Evolutionary conservation across 805 yeast species (phyloP), one percentile per base, ranked within the genome.

Genomic region (Cyberlindnera misumaiensis): DNA sequence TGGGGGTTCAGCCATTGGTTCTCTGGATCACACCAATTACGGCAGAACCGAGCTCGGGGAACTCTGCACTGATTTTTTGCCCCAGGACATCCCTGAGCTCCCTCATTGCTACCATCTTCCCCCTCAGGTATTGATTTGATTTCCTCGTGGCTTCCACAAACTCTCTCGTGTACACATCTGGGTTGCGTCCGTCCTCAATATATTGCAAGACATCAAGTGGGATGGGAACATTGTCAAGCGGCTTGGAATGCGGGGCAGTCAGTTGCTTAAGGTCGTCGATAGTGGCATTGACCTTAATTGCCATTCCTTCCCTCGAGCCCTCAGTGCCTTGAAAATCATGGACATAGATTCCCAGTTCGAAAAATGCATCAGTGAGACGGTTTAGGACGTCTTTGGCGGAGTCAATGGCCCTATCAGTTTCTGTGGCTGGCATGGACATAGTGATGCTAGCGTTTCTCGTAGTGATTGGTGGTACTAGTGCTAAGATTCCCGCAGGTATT

Each of bases 121-220:
- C 97, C 53, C 87, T 75, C 39, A 93, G 68, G 47, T 81, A 77
- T 53, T 94, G 96, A 55, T 93, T 93, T 32, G 88, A 79, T 50
- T 86, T 80, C 29, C 88, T 80, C n/a, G 93, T 83, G 27, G 90
- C 85, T 57, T 93, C 98, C 12, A 90, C 86, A 62, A 93, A 93
- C 63, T 93, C 98, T 57, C 98, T 73, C 1, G 97, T 88, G 60
- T 93, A 93, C 29, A 93, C 88, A 56, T 93, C 97, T 0, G 98
- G 97, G 56, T 93, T 93, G 49, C 98, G 70, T 2, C 98, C 98
- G 53, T 87, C 95, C 55, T 93, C 97, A 28, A 93, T 86, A 55
- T 93, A 93, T 45, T 83, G 80, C 11, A 88, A 66, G n/a, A 89
- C 89, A 53, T 89, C 96, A 28, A 83, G 59, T 1, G 96, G 96